Evolutionary conservation across 2,329 filamentous ascomycete genomes (phyloP).

Genomic region (Raffaelea arxii): DNA sequence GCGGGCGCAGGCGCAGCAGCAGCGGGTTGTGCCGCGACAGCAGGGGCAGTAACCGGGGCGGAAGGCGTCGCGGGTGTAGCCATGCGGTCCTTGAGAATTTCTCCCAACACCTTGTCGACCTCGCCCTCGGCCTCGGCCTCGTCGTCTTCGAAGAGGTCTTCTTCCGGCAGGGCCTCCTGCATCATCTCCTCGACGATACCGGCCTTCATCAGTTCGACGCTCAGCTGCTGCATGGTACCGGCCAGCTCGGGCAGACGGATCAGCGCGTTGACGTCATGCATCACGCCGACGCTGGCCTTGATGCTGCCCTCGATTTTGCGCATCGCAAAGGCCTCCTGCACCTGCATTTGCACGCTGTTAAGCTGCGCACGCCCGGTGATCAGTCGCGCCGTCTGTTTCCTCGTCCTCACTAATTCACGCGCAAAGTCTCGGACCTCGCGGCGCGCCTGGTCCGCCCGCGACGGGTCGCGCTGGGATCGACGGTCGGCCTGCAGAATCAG

Average conservation of each 20-base stretch:
- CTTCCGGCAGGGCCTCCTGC: slow-evolving; percentile 71
- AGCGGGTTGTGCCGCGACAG: slow-evolving; percentile 36
- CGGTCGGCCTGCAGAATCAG: slow-evolving; percentile 76
- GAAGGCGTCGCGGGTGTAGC: slow-evolving; percentile 45
- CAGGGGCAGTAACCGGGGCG: slow-evolving; percentile 42
- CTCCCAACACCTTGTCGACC: slow-evolving; percentile 86
- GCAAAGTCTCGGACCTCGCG: slow-evolving; percentile 83
- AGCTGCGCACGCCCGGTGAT: slow-evolving; percentile 86
- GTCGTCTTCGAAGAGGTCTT: slow-evolving; percentile 59
- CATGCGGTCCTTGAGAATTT: slow-evolving; percentile 77
- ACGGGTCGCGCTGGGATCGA: slow-evolving; percentile 70
- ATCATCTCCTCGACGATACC: slow-evolving; percentile 98
- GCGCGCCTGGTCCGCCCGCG: slow-evolving; percentile 67
- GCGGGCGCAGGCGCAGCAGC: slow-evolving; percentile 25
- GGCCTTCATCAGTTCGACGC: slow-evolving; percentile 81
- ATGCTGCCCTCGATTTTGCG: slow-evolving; percentile 94
- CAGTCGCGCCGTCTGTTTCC: slow-evolving; percentile 64
- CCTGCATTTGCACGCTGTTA: slow-evolving; percentile 90
- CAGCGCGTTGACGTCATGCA: slow-evolving; percentile 90
- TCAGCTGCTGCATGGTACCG: slow-evolving; percentile 80
- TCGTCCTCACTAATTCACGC: slow-evolving; percentile 72
- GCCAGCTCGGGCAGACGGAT: slow-evolving; percentile 78
- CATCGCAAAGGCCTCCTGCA: slow-evolving; percentile 91
- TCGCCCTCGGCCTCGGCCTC: slow-evolving; percentile 69
- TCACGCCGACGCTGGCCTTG: slow-evolving; percentile 75